A percentile compares a stretch with the other conserved stretches of the same genome.
These are phyloP conservation scores for Sarocladium kiliense DNA, from an alignment of 2,329 filamentous ascomycete species.

Conservation along the genomic window DNA sequence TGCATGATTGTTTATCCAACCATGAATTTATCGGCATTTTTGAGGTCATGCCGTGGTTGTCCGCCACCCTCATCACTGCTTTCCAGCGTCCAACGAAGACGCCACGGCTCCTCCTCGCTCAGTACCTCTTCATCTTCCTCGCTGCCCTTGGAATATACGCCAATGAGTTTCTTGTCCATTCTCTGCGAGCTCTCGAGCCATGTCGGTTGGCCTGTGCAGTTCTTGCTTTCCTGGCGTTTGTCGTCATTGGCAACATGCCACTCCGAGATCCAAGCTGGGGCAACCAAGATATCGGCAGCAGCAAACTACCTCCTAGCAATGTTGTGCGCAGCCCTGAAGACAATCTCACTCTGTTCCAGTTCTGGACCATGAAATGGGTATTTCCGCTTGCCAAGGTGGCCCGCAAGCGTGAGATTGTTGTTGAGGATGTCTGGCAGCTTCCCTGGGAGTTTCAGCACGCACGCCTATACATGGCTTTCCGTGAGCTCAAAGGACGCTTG, in stretches of 20 bases:
- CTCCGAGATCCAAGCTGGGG: constrained; percentile 30
- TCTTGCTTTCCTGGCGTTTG: constrained; percentile 20
- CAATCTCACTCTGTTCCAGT: constrained; percentile 73
- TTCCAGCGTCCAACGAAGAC: constrained; percentile 35
- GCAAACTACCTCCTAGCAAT: constrained; percentile 20
- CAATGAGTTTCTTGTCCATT: constrained; percentile 22
- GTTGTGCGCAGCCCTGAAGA: constrained; percentile 70
- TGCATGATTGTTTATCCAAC: constrained; percentile 24
- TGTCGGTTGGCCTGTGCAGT: constrained; percentile 18
- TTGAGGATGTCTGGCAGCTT: constrained; percentile 77
- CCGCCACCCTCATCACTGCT: constrained; percentile 28
- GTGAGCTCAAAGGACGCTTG: constrained; percentile 67
- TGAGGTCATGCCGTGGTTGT: constrained; percentile 34
- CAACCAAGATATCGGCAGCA: constrained; percentile 24
- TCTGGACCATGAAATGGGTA: constrained; percentile 83
- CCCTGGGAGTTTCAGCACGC: constrained; percentile 78
- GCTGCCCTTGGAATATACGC: constrained; percentile 26
- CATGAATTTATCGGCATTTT: constrained; percentile 22
- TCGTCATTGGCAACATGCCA: constrained; percentile 31
- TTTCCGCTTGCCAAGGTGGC: constrained; percentile 64
- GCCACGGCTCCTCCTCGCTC: constrained; percentile 32
- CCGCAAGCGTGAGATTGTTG: constrained; percentile 59
- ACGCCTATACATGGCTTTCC: constrained; percentile 68
- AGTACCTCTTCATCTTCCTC: constrained; percentile 30
- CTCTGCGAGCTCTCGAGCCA: constrained; percentile 15